A percentile compares a stretch with the other conserved stretches of the same genome.
phyloP scores from a whole-genome alignment of 768 basidiomycete genomes.

The Cytidiella melzeri region DNA sequence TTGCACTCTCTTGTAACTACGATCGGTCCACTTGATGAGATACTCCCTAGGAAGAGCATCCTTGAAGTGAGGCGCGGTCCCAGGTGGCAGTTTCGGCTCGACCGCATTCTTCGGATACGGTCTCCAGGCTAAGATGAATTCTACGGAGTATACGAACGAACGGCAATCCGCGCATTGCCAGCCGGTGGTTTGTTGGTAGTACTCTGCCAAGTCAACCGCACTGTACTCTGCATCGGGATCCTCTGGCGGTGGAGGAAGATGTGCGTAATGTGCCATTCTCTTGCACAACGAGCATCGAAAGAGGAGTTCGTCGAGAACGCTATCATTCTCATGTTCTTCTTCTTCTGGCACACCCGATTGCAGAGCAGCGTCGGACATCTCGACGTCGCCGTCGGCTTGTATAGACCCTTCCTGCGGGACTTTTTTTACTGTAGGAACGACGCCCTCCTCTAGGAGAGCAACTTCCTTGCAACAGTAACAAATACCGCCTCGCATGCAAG shows the following conservation, averaged over 20 bases:
- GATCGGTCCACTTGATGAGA: constrained; percentile 80
- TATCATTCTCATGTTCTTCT: neutral
- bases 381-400: constrained; percentile 21
- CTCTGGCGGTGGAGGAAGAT: constrained; percentile 45
- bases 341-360: neutral
- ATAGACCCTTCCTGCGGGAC: constrained; percentile 3
- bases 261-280: constrained; percentile 75
- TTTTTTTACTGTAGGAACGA: neutral
- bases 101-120: constrained; percentile 64
- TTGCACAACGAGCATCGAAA: constrained; percentile 85
- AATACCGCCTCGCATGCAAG: constrained; percentile 69
- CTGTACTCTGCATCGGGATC: constrained; percentile 27
- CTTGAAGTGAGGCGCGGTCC: constrained; percentile 47
- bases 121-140: constrained; percentile 91
- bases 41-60: constrained; percentile 78
- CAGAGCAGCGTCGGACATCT: constrained; percentile 29
- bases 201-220: constrained; percentile 41
- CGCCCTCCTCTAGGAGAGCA: constrained; percentile 43
- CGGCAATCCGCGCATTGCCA: constrained; percentile 79
- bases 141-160: constrained; percentile 62
- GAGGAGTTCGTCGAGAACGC: constrained; percentile 40
- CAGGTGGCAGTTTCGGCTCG: constrained; percentile 39
- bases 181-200: constrained; percentile 48
- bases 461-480: constrained; percentile 70
- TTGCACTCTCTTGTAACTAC: constrained; percentile 71